phyloP scores from a whole-genome alignment of 345 rosid species.

The Triadica sebifera region DNA sequence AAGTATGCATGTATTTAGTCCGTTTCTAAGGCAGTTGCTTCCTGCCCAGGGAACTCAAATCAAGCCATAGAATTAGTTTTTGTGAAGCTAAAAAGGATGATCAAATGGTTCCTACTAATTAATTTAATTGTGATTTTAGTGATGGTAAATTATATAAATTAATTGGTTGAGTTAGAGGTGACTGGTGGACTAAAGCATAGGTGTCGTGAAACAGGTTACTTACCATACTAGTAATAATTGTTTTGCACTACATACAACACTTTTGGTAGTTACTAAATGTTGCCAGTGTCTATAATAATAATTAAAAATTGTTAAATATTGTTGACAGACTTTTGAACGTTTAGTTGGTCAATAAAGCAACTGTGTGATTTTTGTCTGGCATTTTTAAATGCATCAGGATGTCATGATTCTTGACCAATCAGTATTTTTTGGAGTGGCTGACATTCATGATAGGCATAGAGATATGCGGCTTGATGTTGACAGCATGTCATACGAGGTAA shows the following conservation, averaged over 20 bases:
- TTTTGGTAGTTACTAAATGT: too few relatives aligned
- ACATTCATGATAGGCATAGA: slow-evolving; percentile 72
- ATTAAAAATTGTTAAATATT: background rate
- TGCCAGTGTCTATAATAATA: too few relatives aligned
- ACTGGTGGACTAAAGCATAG: too few relatives aligned
- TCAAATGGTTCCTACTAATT: background rate
- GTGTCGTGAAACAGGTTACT: too few relatives aligned
- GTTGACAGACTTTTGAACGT: background rate
- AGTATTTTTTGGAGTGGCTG: slow-evolving; percentile 55
- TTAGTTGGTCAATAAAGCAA: background rate
- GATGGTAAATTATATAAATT: too few relatives aligned
- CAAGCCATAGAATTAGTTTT: background rate
- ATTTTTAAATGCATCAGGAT: slow-evolving; percentile 48
- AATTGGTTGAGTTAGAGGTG: too few relatives aligned
- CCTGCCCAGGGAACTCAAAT: background rate
- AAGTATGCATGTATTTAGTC: background rate
- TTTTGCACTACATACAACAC: too few relatives aligned
- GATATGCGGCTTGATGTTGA: slow-evolving; percentile 98
- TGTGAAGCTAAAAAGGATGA: background rate
- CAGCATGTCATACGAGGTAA: slow-evolving; percentile 96
- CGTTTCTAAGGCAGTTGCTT: background rate
- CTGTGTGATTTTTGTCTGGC: slow-evolving; percentile 1
- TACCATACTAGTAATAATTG: too few relatives aligned
- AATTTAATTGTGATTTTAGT: too few relatives aligned
- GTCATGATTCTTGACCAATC: slow-evolving; percentile 81